Evolutionary conservation across 176 grass and related monocot genomes (phyloP), one percentile per base, ranked within the genome.

Genomic region (Lolium rigidum): DNA sequence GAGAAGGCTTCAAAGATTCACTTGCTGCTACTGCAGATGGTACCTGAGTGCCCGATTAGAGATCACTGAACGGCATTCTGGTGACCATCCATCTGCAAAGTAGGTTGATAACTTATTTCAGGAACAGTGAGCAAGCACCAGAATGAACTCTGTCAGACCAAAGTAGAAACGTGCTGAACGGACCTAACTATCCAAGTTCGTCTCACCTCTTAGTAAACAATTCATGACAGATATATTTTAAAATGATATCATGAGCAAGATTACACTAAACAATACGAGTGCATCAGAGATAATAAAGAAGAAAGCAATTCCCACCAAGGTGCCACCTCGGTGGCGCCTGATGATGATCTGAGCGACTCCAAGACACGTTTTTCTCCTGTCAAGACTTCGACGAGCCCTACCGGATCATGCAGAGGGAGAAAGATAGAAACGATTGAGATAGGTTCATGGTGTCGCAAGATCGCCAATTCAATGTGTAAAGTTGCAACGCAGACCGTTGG

Each of bases 301-400:
- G 39, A 51, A 62, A 43, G 85, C 17, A 3, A 37, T 39, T 68
- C 25, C 26, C 75, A 86, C 70, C 83, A 86, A 62, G 70, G 52
- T 55, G 81, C 60, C 41, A 72, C 79, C 70, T 74, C 80, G 78
- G 57, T 57, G 79, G 44, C n/a, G 11, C 24, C 44, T 74, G 72
- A 8, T 41, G 35, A 25, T 25, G 58, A 35, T 70, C 71, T 70
- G 55, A 98, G 88, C 57, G 81, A 55, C 14, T 89, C 88, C 63
- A 94, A 54, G 39, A 92, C 88, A 84, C 85, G 82, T 87, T 89
- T 87, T 89, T 93, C 67, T 73, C 96, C 91, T 55, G 96, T 95
- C 65, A 98, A 81, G 25, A 74, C 79, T 80, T 95, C 88, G 39
- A 98, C 96, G 58, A 95, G 83, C 59, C 88, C 93, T 98, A 65